Conservation (phyloP, 1,139 yeast genomes). For the Debaryomycetaceae sp. region DNA sequence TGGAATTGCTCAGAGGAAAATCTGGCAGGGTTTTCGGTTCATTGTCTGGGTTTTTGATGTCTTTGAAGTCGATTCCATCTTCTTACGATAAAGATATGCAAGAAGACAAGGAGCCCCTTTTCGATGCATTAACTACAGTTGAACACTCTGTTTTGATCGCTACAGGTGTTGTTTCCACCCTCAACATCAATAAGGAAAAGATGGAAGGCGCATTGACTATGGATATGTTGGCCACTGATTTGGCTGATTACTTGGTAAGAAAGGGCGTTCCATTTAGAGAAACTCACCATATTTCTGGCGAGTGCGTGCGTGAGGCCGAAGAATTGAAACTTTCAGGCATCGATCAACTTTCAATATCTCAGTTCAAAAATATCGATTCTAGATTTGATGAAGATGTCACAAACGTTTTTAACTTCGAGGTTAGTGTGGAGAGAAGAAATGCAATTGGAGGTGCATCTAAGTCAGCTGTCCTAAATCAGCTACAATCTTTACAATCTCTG, state of each 20-base stretch:
- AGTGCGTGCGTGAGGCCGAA: constrained; percentile 91
- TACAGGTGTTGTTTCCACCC: constrained; percentile 91
- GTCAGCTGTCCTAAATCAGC: constrained; percentile 78
- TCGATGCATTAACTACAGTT: constrained; percentile 85
- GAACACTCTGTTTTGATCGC: constrained; percentile 93
- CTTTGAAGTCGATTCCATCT: constrained; percentile 92
- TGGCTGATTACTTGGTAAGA: constrained; percentile 95
- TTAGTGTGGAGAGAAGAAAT: constrained; percentile 91
- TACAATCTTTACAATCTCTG: constrained; percentile 41
- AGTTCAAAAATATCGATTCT: constrained; percentile 71
- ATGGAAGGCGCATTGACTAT: constrained; percentile 90
- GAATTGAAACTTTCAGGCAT: constrained; percentile 71
- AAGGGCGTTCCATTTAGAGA: constrained; percentile 99
- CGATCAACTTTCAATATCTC: constrained; percentile 72
- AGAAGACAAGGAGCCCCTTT: constrained; percentile 97
- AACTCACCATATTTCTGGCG: constrained; percentile 97
- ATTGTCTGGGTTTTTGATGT: constrained; percentile 92
- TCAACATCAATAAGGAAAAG: constrained; percentile 63
- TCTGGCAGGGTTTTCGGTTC: constrained; percentile 97
- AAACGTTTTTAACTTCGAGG: constrained; percentile 85
- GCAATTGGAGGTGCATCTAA: constrained; percentile 98
- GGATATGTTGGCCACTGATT: constrained; percentile 99
- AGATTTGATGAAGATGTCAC: constrained; percentile 81
- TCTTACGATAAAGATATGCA: constrained; percentile 98
- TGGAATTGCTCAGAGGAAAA: constrained; percentile 93